A percentile compares a stretch with the other conserved stretches of the same genome.
These are phyloP conservation scores for Populus trichocarpa DNA, from an alignment of 441 rosid species.

Conservation along the genomic window DNA sequence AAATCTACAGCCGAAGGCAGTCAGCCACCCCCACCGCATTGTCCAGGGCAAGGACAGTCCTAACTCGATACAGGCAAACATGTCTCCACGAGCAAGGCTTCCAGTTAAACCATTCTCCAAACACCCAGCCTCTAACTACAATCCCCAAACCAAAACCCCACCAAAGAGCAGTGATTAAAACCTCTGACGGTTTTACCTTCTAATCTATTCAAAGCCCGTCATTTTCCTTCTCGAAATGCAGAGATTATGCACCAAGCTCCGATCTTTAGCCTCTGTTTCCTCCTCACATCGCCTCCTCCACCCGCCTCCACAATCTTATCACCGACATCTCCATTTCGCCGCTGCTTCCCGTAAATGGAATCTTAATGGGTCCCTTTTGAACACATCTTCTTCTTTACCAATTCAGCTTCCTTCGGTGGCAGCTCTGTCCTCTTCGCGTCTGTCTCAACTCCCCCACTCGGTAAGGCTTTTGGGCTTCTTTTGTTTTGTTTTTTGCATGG, in stretches of 20 bases:
- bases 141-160: background rate
- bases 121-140: background rate
- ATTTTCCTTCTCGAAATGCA: conserved; percentile 36
- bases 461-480: conserved; percentile 31
- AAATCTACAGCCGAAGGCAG: too few species aligned
- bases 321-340: conserved; percentile 24
- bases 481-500: background rate
- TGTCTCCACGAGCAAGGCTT: background rate
- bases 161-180: background rate
- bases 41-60: background rate
- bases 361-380: conserved; percentile 24
- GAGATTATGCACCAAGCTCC: conserved; percentile 61
- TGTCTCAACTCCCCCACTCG: conserved; percentile 31
- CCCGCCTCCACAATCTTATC: conserved; percentile 26
- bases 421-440: conserved; percentile 14
- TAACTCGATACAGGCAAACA: background rate
- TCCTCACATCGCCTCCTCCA: conserved; percentile 42
- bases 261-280: conserved; percentile 33
- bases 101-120: too few species aligned
- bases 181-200: background rate
- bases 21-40: background rate
- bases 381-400: conserved; percentile 7
- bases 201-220: background rate
- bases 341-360: conserved; percentile 32
- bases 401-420: conserved; percentile 25